phyloP scores from a whole-genome alignment of 768 basidiomycete genomes.

The Hemileccinum impolitum region DNA sequence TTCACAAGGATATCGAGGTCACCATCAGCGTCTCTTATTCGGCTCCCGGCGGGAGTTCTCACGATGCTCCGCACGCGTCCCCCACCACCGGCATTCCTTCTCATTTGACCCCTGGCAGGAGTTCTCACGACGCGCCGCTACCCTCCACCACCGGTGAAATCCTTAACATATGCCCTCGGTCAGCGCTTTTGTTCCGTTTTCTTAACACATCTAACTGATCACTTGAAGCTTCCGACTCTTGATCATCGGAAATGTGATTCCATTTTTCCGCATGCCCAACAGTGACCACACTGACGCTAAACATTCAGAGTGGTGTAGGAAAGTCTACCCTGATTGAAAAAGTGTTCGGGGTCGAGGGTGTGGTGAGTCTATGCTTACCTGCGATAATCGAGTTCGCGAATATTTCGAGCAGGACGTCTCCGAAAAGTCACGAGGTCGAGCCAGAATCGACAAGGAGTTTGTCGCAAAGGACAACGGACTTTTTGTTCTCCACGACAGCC shows the following conservation, averaged over 20 bases:
- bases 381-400: not conserved
- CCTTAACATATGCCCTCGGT: not conserved
- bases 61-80: not conserved
- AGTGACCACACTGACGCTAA: not conserved
- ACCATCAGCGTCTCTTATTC: not conserved
- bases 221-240: not conserved
- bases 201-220: not conserved
- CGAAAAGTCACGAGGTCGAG: not conserved
- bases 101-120: no score
- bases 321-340: not conserved
- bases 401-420: not conserved
- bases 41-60: not conserved
- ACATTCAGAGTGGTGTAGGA: not conserved
- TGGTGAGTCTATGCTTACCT: not conserved
- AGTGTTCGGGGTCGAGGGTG: not conserved
- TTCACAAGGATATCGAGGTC: not conserved
- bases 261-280: not conserved
- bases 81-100: no score
- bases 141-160: no score
- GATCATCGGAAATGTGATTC: not conserved
- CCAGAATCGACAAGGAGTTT: not conserved
- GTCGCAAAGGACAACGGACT: not conserved
- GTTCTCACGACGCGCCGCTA: no score
- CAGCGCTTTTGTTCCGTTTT: not conserved
- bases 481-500: not conserved